Evolutionary conservation across 768 basidiomycete species (phyloP).

Genomic region (Cystofilobasidium capitatum): DNA sequence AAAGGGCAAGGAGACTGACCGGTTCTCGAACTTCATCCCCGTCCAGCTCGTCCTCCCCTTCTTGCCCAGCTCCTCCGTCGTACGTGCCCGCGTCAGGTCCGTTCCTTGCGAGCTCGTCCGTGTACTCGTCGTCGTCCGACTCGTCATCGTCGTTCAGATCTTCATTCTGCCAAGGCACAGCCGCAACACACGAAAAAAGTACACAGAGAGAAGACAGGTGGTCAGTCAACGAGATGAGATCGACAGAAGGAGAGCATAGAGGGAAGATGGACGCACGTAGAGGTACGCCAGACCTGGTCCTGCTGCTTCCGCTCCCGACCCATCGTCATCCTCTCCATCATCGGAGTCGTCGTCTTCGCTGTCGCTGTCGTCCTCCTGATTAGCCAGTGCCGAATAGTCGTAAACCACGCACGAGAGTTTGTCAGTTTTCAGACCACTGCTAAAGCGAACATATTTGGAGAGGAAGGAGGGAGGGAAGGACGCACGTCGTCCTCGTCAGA

Average conservation of each 20-base stretch:
- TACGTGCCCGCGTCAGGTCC: neutral
- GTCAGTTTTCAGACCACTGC: too few species aligned
- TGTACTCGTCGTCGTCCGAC: slow-evolving; percentile 1
- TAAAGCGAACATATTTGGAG: too few species aligned
- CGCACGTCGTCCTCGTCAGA: neutral
- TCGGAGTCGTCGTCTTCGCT: neutral
- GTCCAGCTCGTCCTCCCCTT: neutral
- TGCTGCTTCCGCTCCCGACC: neutral
- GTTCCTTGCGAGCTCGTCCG: neutral
- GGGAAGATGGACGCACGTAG: neutral
- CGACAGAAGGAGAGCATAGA: too few species aligned
- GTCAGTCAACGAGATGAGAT: neutral
- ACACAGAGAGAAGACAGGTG: neutral
- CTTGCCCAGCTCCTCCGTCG: neutral
- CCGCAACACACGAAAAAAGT: too few species aligned
- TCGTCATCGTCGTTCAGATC: neutral
- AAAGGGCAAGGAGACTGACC: neutral
- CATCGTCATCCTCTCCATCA: neutral
- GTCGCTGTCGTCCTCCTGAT: neutral
- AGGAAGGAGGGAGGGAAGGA: too few species aligned
- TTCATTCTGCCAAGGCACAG: too few species aligned
- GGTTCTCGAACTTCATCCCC: neutral
- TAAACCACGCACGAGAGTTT: too few species aligned
- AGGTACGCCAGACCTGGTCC: neutral
- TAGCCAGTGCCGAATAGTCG: too few species aligned